Evolutionary conservation across 805 yeast genomes (phyloP), one percentile per base, ranked within the genome.

Genomic region (Sugiyamaella lignohabitans): DNA sequence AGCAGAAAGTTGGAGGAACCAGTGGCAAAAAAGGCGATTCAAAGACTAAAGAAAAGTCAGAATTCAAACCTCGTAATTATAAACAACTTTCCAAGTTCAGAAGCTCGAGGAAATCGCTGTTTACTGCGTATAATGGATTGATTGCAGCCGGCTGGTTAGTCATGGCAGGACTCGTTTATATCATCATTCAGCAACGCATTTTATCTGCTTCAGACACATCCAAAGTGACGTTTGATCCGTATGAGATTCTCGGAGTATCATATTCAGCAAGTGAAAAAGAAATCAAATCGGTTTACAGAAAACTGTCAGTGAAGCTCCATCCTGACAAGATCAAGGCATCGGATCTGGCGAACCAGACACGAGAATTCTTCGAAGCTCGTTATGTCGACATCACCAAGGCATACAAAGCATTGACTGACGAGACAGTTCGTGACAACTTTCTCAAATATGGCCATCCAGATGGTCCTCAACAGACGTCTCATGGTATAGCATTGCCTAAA

Each of bases 361-460:
- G 75, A 22, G 76, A 71, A 35, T 86, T 72, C 53, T 74, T 84
- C 65, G 97, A 91, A 66, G 79, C 82, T 46, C 76, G 76, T 37
- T 93, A 78, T 64, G 91, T 89, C 34, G 73, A 78, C 55, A 84
- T 93, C 58, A 82, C 86, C 49, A 85, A 86, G 66, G 99, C 99
- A 21, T 88, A 94, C 68, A 85, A 88, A 66, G 87, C 98, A 2
- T 75, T 93, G 53, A 94, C 98, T 11, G 98, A 93, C 66, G 96
- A 87, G 56, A 75, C 72, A 8, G 80, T 86, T 2, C 84, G 79
- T 58, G 86, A 85, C 56, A 93, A 93, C 63, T 88, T 77, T 64
- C 70, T 82, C 58, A 81, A 78, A 57, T 93, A 83, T 60, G 99
- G 99, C 42, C 96, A 94, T 63, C 99, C 99, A 3, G 99, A 93